These are phyloP conservation scores for Metschnikowia baotianmanensis DNA, from an alignment of 805 yeast genomes.

Conservation along the genomic window DNA sequence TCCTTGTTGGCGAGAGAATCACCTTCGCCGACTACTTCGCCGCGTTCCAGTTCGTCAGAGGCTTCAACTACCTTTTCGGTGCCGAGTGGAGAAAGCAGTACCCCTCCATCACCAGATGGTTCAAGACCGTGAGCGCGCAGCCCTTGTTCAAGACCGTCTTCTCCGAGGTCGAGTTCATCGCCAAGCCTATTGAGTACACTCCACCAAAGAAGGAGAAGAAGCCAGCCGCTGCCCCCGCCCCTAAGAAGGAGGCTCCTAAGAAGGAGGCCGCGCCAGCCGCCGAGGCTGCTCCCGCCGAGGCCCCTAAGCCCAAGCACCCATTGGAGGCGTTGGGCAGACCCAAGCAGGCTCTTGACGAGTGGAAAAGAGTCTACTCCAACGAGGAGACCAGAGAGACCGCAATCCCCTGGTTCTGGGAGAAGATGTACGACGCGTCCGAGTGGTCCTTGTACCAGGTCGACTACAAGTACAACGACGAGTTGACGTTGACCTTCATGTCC, in stretches of 20 bases:
- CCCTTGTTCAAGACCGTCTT: slow-evolving; percentile 49
- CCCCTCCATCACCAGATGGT: slow-evolving; percentile 74
- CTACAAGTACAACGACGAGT: slow-evolving; percentile 97
- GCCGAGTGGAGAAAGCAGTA: slow-evolving; percentile 57
- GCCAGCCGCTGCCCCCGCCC: slow-evolving; percentile 43
- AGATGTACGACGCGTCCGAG: slow-evolving; percentile 85
- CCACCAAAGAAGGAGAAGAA: slow-evolving; percentile 73
- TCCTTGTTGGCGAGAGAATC: slow-evolving; percentile 62
- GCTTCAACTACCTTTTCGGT: slow-evolving; percentile 60
- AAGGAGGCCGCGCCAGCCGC: slow-evolving; percentile 27
- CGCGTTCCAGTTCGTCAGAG: slow-evolving; percentile 51
- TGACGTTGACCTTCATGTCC: slow-evolving; percentile 96
- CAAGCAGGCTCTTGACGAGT: slow-evolving; percentile 73
- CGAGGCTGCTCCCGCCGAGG: slow-evolving; percentile 44
- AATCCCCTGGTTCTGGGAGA: slow-evolving; percentile 96
- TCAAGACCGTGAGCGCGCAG: slow-evolving; percentile 48
- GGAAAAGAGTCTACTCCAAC: slow-evolving; percentile 96
- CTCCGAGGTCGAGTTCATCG: slow-evolving; percentile 56
- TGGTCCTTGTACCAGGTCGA: slow-evolving; percentile 95
- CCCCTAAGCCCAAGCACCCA: slow-evolving; percentile 89
- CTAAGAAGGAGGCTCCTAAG: slow-evolving; percentile 27
- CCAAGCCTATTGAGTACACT: slow-evolving; percentile 58
- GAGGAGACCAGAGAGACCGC: slow-evolving; percentile 94
- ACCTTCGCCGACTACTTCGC: slow-evolving; percentile 64
- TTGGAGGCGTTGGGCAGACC: slow-evolving; percentile 78